Evolutionary conservation across 352 stramenopile species (phyloP).

Genomic region (Thraustochytrium sp.): DNA sequence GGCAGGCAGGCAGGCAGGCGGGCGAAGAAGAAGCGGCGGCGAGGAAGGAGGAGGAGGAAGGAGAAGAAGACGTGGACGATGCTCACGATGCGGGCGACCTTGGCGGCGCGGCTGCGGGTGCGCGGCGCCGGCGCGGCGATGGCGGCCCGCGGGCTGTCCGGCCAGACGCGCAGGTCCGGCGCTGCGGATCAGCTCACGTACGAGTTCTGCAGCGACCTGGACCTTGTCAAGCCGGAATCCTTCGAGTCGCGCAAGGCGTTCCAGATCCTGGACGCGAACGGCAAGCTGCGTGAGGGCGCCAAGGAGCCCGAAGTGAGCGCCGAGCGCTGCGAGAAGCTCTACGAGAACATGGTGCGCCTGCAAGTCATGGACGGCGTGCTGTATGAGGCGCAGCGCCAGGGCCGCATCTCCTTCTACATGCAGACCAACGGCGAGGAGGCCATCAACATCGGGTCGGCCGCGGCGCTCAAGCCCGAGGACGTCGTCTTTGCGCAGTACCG

Average conservation of each 20-base stretch:
- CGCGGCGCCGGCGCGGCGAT: no score
- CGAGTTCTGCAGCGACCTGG: background rate
- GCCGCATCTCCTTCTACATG: constrained; percentile 96
- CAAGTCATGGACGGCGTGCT: constrained; percentile 95
- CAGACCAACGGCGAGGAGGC: constrained; percentile 80
- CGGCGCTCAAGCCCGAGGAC: constrained; percentile 77
- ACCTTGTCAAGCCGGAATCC: background rate
- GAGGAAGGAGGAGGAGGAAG: no score
- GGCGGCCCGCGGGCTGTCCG: background rate
- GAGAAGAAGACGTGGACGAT: no score
- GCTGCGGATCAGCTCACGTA: constrained; percentile 5
- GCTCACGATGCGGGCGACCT: no score
- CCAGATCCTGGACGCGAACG: background rate
- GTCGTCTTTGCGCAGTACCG: constrained; percentile 96
- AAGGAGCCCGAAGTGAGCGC: background rate
- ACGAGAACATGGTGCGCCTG: constrained; percentile 61
- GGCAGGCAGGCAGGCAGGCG: no score
- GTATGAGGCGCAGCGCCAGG: constrained; percentile 88
- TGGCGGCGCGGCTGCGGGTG: no score
- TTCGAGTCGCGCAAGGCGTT: background rate
- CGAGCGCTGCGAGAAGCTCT: constrained; percentile 30
- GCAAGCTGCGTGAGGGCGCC: background rate
- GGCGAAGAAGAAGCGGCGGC: no score
- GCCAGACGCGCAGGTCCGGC: background rate
- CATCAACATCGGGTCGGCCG: constrained; percentile 87